Evolutionary conservation across 202 grass and related monocot genomes (phyloP), one percentile per base, ranked within the genome.

Genomic region (Schoenoplectus tabernaemontani): DNA sequence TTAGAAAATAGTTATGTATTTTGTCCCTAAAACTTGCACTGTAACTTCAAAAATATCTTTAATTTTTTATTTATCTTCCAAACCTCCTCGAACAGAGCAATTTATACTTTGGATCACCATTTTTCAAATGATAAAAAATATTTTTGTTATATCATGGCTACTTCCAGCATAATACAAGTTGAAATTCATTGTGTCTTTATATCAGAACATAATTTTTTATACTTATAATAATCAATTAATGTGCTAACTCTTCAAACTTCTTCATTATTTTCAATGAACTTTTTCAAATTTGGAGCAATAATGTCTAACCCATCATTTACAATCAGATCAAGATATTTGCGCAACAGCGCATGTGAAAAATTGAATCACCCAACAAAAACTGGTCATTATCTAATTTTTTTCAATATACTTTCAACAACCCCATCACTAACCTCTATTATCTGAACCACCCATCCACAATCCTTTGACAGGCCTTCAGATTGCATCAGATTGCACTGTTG

Each of bases 371-470:
- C n/a, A 54, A 15, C 50, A 54, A 19, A 17, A 54, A 4, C 15
- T 53, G 50, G 15, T n/a, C 51, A 54, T 54, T 54, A 19, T 54
- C 15, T 54, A 54, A 54, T n/a, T 19, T 54, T 54, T 5, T 6
- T 4, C 1, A 19, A 3, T n/a, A 54, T n/a, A 54, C 15, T 54
- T 16, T 54, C 51, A 54, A 54, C 51, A 54, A 54, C 16, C 15
- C 15, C 16, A 16, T 54, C 51, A 54, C 16, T 19, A 7, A 54
- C 16, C 32, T 46, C 75, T 81, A 78, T 0, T 83, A 78, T 71
- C 78, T 30, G 12, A 61, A 23, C 50, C 24, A 4, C 71, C 12
- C 5, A 41, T 82, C 79, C 78, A 86, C 59, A 82, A 46, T 46
- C 43, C 43, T 9, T 10, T 46, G 43, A 46, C 43, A 6, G 43